Evolutionary conservation across 106 monocot species (phyloP).

Genomic region (Triglochin maritima): DNA sequence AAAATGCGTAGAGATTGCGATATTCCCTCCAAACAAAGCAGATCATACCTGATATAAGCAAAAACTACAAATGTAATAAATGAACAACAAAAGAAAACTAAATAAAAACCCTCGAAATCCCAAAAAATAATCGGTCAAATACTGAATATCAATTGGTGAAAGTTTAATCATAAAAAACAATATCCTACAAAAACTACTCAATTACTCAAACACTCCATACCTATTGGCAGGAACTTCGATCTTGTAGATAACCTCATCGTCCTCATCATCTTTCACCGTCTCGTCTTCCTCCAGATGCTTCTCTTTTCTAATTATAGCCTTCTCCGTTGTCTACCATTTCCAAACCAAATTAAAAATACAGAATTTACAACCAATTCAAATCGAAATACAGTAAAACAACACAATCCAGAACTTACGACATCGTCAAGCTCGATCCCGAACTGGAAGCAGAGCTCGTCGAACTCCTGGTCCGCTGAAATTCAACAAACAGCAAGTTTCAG

Average conservation of each 20-base stretch:
- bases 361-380: neutral
- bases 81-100: neutral
- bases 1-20: constrained; percentile 82
- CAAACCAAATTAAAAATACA: neutral
- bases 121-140: neutral
- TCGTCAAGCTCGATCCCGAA: constrained; percentile 97
- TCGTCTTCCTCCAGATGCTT: constrained; percentile 59
- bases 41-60: constrained; percentile 51
- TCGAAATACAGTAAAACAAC: neutral
- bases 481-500: neutral
- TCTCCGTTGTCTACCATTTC: constrained; percentile 67
- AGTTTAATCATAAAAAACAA: too few relatives aligned
- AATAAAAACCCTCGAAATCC: neutral
- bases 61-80: neutral
- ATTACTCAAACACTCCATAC: constrained; percentile 12
- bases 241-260: constrained; percentile 85
- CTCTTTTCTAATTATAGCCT: constrained; percentile 82
- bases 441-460: constrained; percentile 86
- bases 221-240: constrained; percentile 91
- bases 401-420: constrained; percentile 29
- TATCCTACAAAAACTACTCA: neutral
- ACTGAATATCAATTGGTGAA: too few relatives aligned
- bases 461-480: constrained; percentile 74
- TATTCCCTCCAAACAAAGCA: constrained; percentile 90
- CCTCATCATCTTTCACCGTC: constrained; percentile 18